A percentile compares a stretch with the other conserved stretches of the same genome.
Conservation (phyloP, 352 stramenopile genomes). For the Phytophthora meadii region DNA sequence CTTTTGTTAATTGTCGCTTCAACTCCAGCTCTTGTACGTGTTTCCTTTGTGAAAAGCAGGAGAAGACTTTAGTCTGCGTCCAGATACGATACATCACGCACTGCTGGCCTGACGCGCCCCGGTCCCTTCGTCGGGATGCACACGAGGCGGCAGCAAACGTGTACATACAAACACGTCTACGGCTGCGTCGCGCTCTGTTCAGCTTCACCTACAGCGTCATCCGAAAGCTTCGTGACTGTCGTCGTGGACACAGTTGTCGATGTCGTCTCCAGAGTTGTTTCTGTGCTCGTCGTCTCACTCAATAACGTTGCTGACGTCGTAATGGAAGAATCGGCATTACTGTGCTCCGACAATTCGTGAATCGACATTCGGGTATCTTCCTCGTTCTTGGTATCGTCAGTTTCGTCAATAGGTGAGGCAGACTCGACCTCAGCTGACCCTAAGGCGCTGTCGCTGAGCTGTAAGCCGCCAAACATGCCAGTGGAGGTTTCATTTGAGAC, state of each 20-base stretch:
- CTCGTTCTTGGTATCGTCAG: slow-evolving; percentile 16
- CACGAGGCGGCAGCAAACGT: slow-evolving; percentile 14
- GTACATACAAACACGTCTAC: slow-evolving; percentile 34
- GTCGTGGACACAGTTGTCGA: slow-evolving; percentile 22
- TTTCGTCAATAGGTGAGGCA: slow-evolving; percentile 2
- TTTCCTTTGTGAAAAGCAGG: slow-evolving; percentile 10
- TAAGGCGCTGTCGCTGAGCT: slow-evolving; percentile 22
- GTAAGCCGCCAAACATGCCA: slow-evolving; percentile 19
- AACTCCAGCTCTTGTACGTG: slow-evolving; percentile 18
- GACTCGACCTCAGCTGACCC: slow-evolving; percentile 12
- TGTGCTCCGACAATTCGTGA: slow-evolving; percentile 54
- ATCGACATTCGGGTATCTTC: slow-evolving; percentile 58
- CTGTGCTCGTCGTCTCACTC: slow-evolving; percentile 25
- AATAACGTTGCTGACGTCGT: slow-evolving; percentile 12
- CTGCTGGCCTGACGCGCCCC: slow-evolving; percentile 3
- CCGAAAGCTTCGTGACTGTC: slow-evolving; percentile 22
- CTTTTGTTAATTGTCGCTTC: slow-evolving; percentile 22
- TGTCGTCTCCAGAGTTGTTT: slow-evolving; percentile 21
- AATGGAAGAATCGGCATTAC: slow-evolving; percentile 11
- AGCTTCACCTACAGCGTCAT: slow-evolving; percentile 19
- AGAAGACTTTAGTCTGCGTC: slow-evolving; percentile 2
- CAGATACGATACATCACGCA: slow-evolving; percentile 31
- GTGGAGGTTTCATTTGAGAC: slow-evolving; percentile 1
- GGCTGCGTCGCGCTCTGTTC: slow-evolving; percentile 22
- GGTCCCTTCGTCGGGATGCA: slow-evolving; percentile 7